Conservation (phyloP, 257 asterid species). For the Gardenia jasminoides region DNA sequence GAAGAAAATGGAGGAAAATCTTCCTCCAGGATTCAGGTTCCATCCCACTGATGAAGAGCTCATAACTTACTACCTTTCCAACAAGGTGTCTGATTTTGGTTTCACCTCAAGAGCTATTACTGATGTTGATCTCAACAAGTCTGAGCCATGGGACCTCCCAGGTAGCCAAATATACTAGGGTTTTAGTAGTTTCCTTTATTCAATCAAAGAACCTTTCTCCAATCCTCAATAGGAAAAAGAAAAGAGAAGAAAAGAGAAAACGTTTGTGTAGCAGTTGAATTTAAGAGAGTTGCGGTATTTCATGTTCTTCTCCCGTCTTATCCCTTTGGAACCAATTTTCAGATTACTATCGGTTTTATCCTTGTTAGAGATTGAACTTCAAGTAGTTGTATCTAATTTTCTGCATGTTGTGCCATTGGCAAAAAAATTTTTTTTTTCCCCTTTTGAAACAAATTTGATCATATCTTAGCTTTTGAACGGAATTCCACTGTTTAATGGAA, state of each 20-base stretch:
- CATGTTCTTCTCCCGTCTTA: neutral
- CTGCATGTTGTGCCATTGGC: neutral
- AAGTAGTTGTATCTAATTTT: neutral
- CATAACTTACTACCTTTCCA: constrained; percentile 58
- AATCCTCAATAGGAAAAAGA: neutral
- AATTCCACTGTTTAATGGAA: neutral
- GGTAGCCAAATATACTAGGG: constrained; percentile 34
- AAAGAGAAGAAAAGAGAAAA: neutral
- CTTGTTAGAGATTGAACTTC: neutral
- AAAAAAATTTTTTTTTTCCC: no score
- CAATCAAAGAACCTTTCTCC: neutral
- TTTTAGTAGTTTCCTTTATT: neutral
- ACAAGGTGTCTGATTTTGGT: constrained; percentile 56
- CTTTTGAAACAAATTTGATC: neutral
- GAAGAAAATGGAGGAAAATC: constrained; percentile 54
- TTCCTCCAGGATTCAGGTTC: constrained; percentile 88
- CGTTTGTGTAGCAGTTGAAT: neutral
- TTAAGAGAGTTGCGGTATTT: neutral
- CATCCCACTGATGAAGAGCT: constrained; percentile 91
- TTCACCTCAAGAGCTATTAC: constrained; percentile 52
- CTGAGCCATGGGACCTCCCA: constrained; percentile 95
- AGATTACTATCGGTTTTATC: neutral
- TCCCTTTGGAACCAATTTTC: neutral
- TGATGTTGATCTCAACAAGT: constrained; percentile 77
- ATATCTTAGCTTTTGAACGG: neutral